Evolutionary conservation across 228 moss, liverwort and hornwort species (phyloP).

Genomic region (Sphagnum fallax): DNA sequence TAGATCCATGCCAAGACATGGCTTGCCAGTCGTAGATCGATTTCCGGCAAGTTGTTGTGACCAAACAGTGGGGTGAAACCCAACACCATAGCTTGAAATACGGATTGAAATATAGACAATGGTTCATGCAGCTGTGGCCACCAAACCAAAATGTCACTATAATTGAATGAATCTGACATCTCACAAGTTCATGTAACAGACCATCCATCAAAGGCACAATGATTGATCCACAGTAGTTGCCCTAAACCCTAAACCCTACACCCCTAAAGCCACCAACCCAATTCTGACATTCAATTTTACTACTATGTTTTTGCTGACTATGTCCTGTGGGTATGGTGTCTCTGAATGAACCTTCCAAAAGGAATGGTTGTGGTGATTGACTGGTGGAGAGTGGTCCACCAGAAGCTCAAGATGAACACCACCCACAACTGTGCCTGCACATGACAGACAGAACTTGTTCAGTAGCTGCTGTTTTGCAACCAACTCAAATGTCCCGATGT

Average conservation of each 20-base stretch:
- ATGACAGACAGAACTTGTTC: not conserved
- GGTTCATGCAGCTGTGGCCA: conserved; percentile 71
- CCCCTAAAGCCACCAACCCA: too few species aligned
- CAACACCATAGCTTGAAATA: conserved; percentile 98
- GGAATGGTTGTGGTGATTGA: conserved; percentile 45
- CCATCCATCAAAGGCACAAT: not conserved
- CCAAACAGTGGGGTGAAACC: conserved; percentile 93
- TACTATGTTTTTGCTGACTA: too few species aligned
- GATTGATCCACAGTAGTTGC: not conserved
- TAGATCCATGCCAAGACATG: conserved; percentile 93
- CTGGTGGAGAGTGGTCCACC: conserved; percentile 76
- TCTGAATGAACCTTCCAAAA: conserved; percentile 73
- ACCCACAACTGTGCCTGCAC: conserved; percentile 77
- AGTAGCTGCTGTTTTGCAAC: not conserved
- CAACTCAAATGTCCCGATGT: not conserved
- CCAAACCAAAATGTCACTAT: not conserved
- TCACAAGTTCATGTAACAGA: not conserved
- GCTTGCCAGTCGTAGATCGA: conserved; percentile 89
- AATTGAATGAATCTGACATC: not conserved
- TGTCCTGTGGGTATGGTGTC: too few species aligned
- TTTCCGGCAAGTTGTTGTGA: conserved; percentile 88
- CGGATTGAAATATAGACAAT: conserved; percentile 85
- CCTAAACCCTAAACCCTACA: not conserved
- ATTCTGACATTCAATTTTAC: too few species aligned
- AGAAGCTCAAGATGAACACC: conserved; percentile 92